Percentiles rank a stretch among this genome's conserved stretches.
Evolutionary conservation across 2,329 filamentous ascomycete species (phyloP).

Genomic region (Coniochaeta prunicola): DNA sequence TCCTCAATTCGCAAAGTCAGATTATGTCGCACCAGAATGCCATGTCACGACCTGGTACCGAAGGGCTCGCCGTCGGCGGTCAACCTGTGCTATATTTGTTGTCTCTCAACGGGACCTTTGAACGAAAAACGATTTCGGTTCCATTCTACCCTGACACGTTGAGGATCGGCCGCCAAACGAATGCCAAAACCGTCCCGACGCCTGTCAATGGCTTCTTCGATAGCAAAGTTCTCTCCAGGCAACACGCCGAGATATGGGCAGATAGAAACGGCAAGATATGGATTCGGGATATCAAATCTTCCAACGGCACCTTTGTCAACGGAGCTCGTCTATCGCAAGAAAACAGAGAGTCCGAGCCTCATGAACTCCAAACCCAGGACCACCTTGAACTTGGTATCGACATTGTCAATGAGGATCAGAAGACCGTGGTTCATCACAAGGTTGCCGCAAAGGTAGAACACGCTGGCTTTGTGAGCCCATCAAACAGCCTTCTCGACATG

Average conservation of each 20-base stretch:
- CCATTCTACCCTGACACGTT: conserved; percentile 92
- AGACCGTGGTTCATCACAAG: conserved; percentile 97
- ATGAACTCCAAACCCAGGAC: conserved; percentile 86
- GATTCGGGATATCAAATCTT: conserved; percentile 96
- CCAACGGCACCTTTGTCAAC: conserved; percentile 97
- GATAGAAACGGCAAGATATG: conserved; percentile 77
- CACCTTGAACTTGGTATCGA: conserved; percentile 94
- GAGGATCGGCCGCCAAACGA: conserved; percentile 92
- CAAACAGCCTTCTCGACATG: conserved; percentile 75
- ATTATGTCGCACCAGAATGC: conserved; percentile 31
- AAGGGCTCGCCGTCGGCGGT: conserved; percentile 48
- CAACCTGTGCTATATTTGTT: conserved; percentile 78
- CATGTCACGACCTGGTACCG: conserved; percentile 58
- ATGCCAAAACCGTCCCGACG: conserved; percentile 90
- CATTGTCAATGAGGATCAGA: conserved; percentile 97
- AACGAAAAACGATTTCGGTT: conserved; percentile 91
- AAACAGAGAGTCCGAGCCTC: conserved; percentile 92
- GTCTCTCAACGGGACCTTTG: conserved; percentile 93
- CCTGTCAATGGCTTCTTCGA: conserved; percentile 93
- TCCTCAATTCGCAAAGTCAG: conserved; percentile 29
- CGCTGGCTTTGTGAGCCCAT: conserved; percentile 71
- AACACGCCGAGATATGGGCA: conserved; percentile 97
- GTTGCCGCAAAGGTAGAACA: conserved; percentile 96
- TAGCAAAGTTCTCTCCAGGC: conserved; percentile 91
- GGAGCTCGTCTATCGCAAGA: conserved; percentile 83